phyloP scores from a whole-genome alignment of 164 flowering plant species.

The Stephania japonica region DNA sequence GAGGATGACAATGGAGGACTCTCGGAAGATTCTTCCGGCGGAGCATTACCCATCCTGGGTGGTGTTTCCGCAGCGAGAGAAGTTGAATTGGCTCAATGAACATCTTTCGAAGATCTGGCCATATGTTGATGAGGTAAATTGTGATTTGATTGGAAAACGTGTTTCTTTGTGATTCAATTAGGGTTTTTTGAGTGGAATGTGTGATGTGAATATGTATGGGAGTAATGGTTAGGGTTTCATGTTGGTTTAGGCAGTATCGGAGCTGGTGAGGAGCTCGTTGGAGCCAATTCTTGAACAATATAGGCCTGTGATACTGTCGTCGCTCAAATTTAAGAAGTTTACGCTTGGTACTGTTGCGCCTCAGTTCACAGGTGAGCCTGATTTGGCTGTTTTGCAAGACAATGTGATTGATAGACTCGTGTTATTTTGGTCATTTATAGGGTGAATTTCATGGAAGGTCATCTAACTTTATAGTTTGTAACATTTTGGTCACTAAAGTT shows the following conservation, averaged over 20 bases:
- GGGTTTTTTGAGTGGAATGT: background rate
- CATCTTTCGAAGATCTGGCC: constrained; percentile 91
- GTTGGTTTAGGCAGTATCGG: constrained; percentile 78
- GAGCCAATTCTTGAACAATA: constrained; percentile 93
- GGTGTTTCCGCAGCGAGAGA: constrained; percentile 72
- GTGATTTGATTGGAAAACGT: constrained; percentile 5
- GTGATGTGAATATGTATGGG: background rate
- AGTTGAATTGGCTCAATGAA: constrained; percentile 77
- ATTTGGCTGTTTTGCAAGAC: background rate
- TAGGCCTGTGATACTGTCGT: constrained; percentile 57
- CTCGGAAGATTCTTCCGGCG: constrained; percentile 66
- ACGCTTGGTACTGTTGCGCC: constrained; percentile 97
- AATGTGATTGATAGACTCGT: too few species aligned
- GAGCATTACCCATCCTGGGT: constrained; percentile 80
- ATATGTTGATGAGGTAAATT: constrained; percentile 57
- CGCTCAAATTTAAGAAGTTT: constrained; percentile 57
- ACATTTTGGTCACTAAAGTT: too few species aligned
- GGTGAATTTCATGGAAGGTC: too few species aligned
- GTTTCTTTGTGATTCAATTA: background rate
- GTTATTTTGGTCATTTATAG: too few species aligned
- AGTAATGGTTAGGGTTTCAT: background rate
- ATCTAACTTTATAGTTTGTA: too few species aligned
- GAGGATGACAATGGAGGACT: constrained; percentile 84
- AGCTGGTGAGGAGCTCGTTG: constrained; percentile 62
- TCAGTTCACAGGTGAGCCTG: constrained; percentile 80